Base-by-base conservation (phyloP, 2,329 filamentous ascomycete species). In the Aspergillus viridinutans region DNA sequence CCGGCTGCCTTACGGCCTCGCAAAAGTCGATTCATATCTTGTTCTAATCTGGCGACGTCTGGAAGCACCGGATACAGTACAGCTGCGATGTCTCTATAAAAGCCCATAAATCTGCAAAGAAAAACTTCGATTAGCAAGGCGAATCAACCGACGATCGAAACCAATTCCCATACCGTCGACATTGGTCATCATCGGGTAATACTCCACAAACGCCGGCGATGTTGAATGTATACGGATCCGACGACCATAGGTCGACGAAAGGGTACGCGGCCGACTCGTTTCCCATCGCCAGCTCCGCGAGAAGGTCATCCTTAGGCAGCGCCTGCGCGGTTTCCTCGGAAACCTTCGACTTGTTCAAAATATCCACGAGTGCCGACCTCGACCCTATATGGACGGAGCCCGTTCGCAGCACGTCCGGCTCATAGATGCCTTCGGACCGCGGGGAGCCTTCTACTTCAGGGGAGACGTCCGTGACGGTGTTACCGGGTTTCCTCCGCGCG, bases 181-280 rank as follows among this genome's bases (percentile, higher is more conserved):
- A 82, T 65, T 84, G 78, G 10, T 73, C 73, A 62, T 85, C 83
- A 56, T 77, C 79, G 0, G 83, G 83, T 26, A 85, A 68, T 6
- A 82, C 80, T 60, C 79, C 81, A 43, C 81, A 81, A 4, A 85
- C 74, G 54, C 83, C 82, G 38, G 76, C 77, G 8, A 83, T 80
- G 63, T 83, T 79, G 53, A 80, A 76, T 25, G 82, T 76, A 4
- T 77, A 82, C 3, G 80, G 82, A 61, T 85, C 81, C 2, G 81
- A 83, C n/a, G 83, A 83, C 82, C 83, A 85, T 9, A 85, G 73
- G 64, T 85, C 83, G 21, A 85, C 82, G 60, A 85, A 85, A 2
- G 83, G 83, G 61, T 85, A 85, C 21, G 82, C 83, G 2, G 81
- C 81, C 42, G 80, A 82, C 62, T 85, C 82, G 62, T 85, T 85